Evolutionary conservation across 768 basidiomycete genomes (phyloP).

Genomic region (Hygrocybe coccinea): DNA sequence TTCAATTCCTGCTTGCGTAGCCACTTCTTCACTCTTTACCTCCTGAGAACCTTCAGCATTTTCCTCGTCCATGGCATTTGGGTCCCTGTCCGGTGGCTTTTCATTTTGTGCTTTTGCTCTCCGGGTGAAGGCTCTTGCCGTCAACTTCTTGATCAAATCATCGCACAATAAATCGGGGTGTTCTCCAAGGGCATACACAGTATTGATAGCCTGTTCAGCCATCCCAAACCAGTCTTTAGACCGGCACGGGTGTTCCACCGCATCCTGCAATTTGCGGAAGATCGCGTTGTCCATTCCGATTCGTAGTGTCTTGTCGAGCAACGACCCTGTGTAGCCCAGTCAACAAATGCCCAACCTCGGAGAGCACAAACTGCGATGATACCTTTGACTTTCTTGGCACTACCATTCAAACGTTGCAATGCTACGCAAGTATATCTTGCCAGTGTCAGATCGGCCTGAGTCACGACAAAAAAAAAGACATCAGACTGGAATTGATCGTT

Average conservation of each 20-base stretch:
- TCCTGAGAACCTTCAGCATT: constrained; percentile 33
- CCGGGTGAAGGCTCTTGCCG: constrained; percentile 58
- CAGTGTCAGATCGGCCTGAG: constrained; percentile 78
- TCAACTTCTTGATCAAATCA: constrained; percentile 77
- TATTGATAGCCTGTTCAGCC: constrained; percentile 95
- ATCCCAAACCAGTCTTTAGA: constrained; percentile 95
- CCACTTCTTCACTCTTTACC: constrained; percentile 23
- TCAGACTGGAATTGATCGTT: neutral
- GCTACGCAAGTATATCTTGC: constrained; percentile 94
- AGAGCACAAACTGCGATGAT: too few relatives aligned
- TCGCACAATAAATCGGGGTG: constrained; percentile 85
- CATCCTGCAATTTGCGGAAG: constrained; percentile 75
- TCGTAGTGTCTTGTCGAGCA: constrained; percentile 80
- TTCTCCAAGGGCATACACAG: constrained; percentile 90
- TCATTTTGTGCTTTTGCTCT: constrained; percentile 23
- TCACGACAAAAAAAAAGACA: neutral
- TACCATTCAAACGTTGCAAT: constrained; percentile 86
- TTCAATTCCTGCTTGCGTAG: constrained; percentile 7
- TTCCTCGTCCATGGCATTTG: constrained; percentile 56
- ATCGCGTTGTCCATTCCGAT: constrained; percentile 83
- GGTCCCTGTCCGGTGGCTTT: constrained; percentile 22
- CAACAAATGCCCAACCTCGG: too few relatives aligned
- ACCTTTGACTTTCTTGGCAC: constrained; percentile 97
- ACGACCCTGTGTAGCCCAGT: constrained; percentile 55
- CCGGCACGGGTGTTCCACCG: constrained; percentile 74